Conservation (phyloP, 2,329 filamentous ascomycete genomes). For the Cladosporium velox region DNA sequence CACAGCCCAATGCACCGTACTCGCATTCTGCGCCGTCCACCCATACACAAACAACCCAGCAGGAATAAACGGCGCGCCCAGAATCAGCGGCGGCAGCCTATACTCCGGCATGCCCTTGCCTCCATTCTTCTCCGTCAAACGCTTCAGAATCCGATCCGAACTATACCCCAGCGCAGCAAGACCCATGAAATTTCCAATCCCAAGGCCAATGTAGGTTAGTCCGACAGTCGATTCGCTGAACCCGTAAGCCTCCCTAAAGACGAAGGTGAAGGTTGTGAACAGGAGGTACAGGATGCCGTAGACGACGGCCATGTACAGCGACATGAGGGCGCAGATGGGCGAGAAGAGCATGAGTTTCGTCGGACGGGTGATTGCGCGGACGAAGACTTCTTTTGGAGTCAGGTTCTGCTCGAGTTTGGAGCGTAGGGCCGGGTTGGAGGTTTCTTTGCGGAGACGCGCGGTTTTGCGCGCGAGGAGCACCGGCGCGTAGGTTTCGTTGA, state of each 20-base stretch:
- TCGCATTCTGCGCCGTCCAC: conserved; percentile 52
- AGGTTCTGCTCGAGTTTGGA: conserved; percentile 43
- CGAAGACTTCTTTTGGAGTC: conserved; percentile 44
- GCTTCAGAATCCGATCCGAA: conserved; percentile 42
- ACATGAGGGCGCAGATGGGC: conserved; percentile 55
- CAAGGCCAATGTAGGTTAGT: conserved; percentile 57
- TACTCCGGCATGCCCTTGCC: conserved; percentile 55
- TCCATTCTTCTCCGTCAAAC: conserved; percentile 31
- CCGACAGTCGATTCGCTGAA: conserved; percentile 50
- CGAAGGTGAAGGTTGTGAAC: conserved; percentile 55
- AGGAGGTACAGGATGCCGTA: conserved; percentile 55
- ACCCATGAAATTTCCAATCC: conserved; percentile 44
- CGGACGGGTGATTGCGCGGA: conserved; percentile 44
- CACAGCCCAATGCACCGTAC: conserved; percentile 53
- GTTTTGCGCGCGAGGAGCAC: conserved; percentile 52
- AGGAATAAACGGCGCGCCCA: conserved; percentile 52
- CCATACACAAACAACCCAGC: conserved; percentile 60
- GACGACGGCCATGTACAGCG: conserved; percentile 43
- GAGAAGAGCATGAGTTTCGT: conserved; percentile 36
- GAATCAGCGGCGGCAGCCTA: conserved; percentile 60
- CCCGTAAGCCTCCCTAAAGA: conserved; percentile 49
- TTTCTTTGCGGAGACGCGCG: conserved; percentile 49
- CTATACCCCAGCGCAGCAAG: conserved; percentile 40
- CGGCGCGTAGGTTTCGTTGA: conserved; percentile 54
- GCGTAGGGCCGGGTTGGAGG: conserved; percentile 35